These are phyloP conservation scores for Pyracantha coccinea DNA, from an alignment of 331 rosid genomes.

Conservation along the genomic window DNA sequence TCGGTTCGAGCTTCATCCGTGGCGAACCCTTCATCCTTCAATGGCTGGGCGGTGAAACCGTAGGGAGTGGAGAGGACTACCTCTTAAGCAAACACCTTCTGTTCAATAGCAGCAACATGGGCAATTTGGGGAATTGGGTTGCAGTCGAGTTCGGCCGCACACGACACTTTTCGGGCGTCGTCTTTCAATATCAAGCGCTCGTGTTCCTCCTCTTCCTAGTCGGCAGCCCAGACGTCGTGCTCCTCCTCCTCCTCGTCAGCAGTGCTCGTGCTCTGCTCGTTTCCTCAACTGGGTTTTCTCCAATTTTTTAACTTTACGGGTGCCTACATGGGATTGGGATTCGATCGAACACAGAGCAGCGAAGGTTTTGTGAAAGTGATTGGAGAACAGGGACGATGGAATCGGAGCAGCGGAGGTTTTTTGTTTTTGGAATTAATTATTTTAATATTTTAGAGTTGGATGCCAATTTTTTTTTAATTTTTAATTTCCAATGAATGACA, in stretches of 20 bases:
- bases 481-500: no score
- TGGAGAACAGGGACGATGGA: conserved; percentile 35
- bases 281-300: not conserved
- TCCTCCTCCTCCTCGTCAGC: no score
- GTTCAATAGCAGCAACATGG: conserved; percentile 10
- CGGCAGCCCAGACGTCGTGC: conserved; percentile 41
- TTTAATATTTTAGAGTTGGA: no score
- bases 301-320: not conserved
- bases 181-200: conserved; percentile 25
- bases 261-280: not conserved
- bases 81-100: conserved; percentile 17
- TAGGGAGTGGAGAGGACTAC: not conserved
- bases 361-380: conserved; percentile 5
- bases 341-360: conserved; percentile 24
- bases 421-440: no score
- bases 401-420: no score
- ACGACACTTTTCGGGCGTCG: conserved; percentile 28
- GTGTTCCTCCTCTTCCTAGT: conserved; percentile 18
- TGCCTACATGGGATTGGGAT: conserved; percentile 71
- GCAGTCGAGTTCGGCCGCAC: conserved; percentile 36
- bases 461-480: no score
- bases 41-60: not conserved
- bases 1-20: no score
- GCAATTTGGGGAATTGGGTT: conserved; percentile 14
- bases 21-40: conserved; percentile 26